Evolutionary conservation across 495 filamentous ascomycete genomes (phyloP).

Genomic region (Neohortaea acidophila): DNA sequence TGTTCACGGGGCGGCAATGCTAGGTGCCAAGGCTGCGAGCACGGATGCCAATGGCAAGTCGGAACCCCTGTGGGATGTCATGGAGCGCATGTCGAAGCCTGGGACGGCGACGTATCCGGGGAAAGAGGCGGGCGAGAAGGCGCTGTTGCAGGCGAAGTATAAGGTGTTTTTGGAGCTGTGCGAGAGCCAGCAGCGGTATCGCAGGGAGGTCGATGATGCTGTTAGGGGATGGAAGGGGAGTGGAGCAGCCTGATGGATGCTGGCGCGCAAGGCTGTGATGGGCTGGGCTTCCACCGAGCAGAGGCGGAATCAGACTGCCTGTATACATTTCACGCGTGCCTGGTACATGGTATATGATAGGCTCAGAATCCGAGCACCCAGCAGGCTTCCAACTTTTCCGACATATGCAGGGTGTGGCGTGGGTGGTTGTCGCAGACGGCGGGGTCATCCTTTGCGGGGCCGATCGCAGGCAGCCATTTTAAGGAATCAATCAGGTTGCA

Average conservation of each 20-base stretch:
- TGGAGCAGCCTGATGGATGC: not conserved
- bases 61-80: constrained; percentile 84
- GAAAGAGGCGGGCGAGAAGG: constrained; percentile 54
- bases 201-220: constrained; percentile 30
- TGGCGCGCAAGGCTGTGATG: too few species aligned
- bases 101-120: constrained; percentile 67
- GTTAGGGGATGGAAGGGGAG: constrained; percentile 35
- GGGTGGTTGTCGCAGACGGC: too few species aligned
- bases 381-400: too few species aligned
- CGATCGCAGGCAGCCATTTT: too few species aligned
- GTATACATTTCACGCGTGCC: too few species aligned
- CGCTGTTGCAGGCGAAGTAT: constrained; percentile 71
- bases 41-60: constrained; percentile 49
- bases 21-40: constrained; percentile 84
- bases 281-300: too few species aligned
- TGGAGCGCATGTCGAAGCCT: constrained; percentile 92
- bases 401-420: too few species aligned
- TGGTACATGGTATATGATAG: too few species aligned
- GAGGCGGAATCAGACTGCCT: too few species aligned
- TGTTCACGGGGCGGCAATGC: constrained; percentile 90
- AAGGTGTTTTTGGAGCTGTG: constrained; percentile 39
- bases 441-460: too few species aligned
- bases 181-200: constrained; percentile 24
- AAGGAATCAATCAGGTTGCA: too few species aligned
- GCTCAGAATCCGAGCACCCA: too few species aligned